Percentiles rank a stretch among this genome's conserved stretches.
phyloP scores from a whole-genome alignment of 257 asterid genomes.

The Scutellaria minor region DNA sequence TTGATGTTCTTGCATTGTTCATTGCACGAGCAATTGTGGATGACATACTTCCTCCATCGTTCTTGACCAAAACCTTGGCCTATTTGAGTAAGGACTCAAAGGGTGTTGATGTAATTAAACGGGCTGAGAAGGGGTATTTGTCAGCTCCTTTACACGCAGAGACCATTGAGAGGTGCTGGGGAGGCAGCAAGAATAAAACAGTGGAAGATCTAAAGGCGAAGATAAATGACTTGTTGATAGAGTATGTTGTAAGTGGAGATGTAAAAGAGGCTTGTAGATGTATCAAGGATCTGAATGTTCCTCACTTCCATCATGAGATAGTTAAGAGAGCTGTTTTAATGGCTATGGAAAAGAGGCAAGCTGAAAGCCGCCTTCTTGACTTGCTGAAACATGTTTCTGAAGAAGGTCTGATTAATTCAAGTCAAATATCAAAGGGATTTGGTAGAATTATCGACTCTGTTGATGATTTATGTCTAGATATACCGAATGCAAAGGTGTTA shows the following conservation, averaged over 20 bases:
- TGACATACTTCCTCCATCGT: slow-evolving; percentile 91
- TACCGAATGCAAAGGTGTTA: slow-evolving; percentile 74
- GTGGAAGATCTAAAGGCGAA: slow-evolving; percentile 78
- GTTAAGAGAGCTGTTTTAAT: slow-evolving; percentile 78
- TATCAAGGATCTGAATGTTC: slow-evolving; percentile 79
- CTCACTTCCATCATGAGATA: slow-evolving; percentile 88
- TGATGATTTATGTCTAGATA: slow-evolving; percentile 80
- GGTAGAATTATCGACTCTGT: slow-evolving; percentile 71
- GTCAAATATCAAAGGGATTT: slow-evolving; percentile 87
- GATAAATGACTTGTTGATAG: slow-evolving; percentile 64
- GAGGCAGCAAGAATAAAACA: slow-evolving; percentile 75
- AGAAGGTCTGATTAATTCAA: slow-evolving; percentile 77
- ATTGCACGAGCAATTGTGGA: slow-evolving; percentile 91
- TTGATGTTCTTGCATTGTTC: slow-evolving; percentile 87
- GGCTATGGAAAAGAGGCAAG: slow-evolving; percentile 84
- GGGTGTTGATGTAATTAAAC: slow-evolving; percentile 66
- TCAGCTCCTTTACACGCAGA: slow-evolving; percentile 90
- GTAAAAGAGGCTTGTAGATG: slow-evolving; percentile 81
- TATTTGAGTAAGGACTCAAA: slow-evolving; percentile 60
- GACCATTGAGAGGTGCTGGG: slow-evolving; percentile 86
- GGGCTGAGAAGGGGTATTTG: slow-evolving; percentile 78
- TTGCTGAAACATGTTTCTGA: slow-evolving; percentile 68
- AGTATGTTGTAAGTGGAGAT: slow-evolving; percentile 80
- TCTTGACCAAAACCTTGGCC: slow-evolving; percentile 62
- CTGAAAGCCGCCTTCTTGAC: slow-evolving; percentile 61